These are phyloP conservation scores for Aspergillus calidoustus DNA, from an alignment of 2,329 filamentous ascomycete species.

Conservation along the genomic window DNA sequence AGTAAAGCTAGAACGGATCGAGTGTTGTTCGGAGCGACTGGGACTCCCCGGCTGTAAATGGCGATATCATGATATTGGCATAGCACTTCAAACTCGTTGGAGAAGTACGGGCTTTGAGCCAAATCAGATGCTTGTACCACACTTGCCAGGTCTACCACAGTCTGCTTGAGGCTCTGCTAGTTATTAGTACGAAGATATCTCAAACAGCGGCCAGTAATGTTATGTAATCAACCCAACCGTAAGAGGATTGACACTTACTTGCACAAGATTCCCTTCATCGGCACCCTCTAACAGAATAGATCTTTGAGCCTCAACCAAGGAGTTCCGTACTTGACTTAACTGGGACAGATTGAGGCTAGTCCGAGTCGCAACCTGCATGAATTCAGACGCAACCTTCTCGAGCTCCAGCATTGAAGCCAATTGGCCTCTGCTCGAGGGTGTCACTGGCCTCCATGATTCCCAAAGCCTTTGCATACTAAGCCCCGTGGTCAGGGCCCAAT, in stretches of 20 bases:
- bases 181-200: slow-evolving; percentile 20
- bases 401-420: slow-evolving; percentile 41
- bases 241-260: slow-evolving; percentile 26
- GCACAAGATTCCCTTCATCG: slow-evolving; percentile 41
- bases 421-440: slow-evolving; percentile 45
- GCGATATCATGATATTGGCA: slow-evolving; percentile 51
- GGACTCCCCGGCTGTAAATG: slow-evolving; percentile 20
- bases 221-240: neutral
- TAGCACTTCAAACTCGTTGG: slow-evolving; percentile 51
- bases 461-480: slow-evolving; percentile 81
- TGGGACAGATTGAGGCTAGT: slow-evolving; percentile 42
- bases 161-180: slow-evolving; percentile 40
- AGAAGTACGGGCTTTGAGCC: slow-evolving; percentile 48
- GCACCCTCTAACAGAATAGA: slow-evolving; percentile 42
- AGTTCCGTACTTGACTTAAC: slow-evolving; percentile 42
- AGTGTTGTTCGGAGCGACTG: slow-evolving; percentile 25
- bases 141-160: slow-evolving; percentile 41
- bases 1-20: slow-evolving; percentile 41
- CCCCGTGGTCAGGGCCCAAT: slow-evolving; percentile 75
- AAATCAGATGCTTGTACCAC: slow-evolving; percentile 37
- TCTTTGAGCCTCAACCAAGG: slow-evolving; percentile 44
- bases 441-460: slow-evolving; percentile 69
- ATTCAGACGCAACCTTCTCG: slow-evolving; percentile 41
- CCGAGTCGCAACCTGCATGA: slow-evolving; percentile 42
- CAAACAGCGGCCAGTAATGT: neutral